These are phyloP conservation scores for Lasiosphaeria miniovina DNA, from an alignment of 495 filamentous ascomycete species.

Conservation along the genomic window DNA sequence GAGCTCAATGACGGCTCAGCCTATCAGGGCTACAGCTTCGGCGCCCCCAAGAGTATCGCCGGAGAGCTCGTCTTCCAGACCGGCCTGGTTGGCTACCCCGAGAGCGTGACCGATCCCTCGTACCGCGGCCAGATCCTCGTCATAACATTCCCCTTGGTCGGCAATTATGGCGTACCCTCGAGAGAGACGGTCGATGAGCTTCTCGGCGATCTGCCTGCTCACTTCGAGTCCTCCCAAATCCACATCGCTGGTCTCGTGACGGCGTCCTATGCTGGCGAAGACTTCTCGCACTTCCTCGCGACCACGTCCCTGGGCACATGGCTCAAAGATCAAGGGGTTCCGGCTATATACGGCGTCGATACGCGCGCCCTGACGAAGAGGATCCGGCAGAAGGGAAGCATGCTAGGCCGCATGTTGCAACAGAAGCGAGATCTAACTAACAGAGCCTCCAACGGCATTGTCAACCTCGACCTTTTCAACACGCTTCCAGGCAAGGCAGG, in stretches of 20 bases:
- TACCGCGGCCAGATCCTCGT: slow-evolving; percentile 98
- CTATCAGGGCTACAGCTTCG: slow-evolving; percentile 93
- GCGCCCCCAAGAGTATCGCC: slow-evolving; percentile 83
- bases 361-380: slow-evolving; percentile 91
- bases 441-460: slow-evolving; percentile 46
- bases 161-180: slow-evolving; percentile 95
- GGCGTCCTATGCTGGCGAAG: slow-evolving; percentile 86
- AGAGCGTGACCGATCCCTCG: slow-evolving; percentile 96
- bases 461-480: slow-evolving; percentile 21
- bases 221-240: slow-evolving; percentile 89
- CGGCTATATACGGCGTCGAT: slow-evolving; percentile 95
- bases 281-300: slow-evolving; percentile 91
- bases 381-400: slow-evolving; percentile 89
- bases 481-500: slow-evolving; percentile 28
- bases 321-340: slow-evolving; percentile 92
- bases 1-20: slow-evolving; percentile 86
- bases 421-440: slow-evolving; percentile 57
- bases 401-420: slow-evolving; percentile 86
- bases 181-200: slow-evolving; percentile 77
- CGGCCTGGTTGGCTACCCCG: slow-evolving; percentile 98
- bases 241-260: slow-evolving; percentile 89
- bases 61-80: slow-evolving; percentile 99
- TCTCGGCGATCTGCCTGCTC: slow-evolving; percentile 75
- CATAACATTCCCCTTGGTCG: slow-evolving; percentile 96
- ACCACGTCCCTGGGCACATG: slow-evolving; percentile 85